A percentile compares a stretch with the other conserved stretches of the same genome.
Evolutionary conservation across 495 filamentous ascomycete genomes (phyloP).

Genomic region (Penicillium riverlandense): DNA sequence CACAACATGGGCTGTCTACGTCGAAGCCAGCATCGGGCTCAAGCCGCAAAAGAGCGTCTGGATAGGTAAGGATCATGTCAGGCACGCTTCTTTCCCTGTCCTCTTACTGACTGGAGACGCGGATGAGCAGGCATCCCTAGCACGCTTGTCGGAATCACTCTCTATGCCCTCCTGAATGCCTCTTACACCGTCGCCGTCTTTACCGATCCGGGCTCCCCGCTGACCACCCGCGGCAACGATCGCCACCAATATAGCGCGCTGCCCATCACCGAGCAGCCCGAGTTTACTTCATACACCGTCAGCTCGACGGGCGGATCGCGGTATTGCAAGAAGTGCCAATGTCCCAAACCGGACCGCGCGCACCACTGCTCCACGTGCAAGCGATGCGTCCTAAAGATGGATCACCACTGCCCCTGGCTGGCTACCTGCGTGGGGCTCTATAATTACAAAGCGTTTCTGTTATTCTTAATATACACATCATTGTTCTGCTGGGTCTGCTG

Average conservation of each 20-base stretch:
- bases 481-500: conserved; percentile 83
- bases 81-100: background rate
- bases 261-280: conserved; percentile 53
- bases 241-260: conserved; percentile 52
- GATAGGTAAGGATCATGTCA: conserved; percentile 49
- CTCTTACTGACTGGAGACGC: conserved; percentile 2
- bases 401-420: conserved; percentile 98
- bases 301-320: conserved; percentile 78
- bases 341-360: conserved; percentile 86
- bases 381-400: conserved; percentile 96
- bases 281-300: conserved; percentile 72
- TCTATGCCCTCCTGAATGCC: conserved; percentile 78
- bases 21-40: conserved; percentile 69
- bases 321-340: conserved; percentile 96
- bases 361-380: conserved; percentile 94
- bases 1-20: conserved; percentile 86
- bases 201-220: conserved; percentile 71
- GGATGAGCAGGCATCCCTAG: conserved; percentile 26
- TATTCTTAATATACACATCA: conserved; percentile 88
- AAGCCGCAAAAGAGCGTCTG: conserved; percentile 46
- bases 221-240: conserved; percentile 33
- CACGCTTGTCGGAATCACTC: conserved; percentile 53
- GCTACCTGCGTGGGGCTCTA: conserved; percentile 89
- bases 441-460: conserved; percentile 92
- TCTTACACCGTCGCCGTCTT: conserved; percentile 90